These are phyloP conservation scores for Amanita thiersii DNA, from an alignment of 768 basidiomycete species.

Conservation along the genomic window DNA sequence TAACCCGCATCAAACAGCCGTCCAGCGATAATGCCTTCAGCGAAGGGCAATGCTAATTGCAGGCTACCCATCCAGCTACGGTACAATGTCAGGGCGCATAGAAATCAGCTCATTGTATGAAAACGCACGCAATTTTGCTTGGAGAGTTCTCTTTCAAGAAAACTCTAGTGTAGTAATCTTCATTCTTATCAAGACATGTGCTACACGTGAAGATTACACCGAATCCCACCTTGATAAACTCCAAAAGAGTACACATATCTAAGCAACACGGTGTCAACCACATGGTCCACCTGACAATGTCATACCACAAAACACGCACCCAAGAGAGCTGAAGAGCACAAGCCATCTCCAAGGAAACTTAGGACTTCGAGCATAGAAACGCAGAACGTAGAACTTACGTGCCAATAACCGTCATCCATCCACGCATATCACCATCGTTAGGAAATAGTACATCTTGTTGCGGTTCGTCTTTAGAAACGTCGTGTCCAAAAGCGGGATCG, in stretches of 20 bases:
- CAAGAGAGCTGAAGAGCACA: slow-evolving; percentile 38
- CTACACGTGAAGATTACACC: no score
- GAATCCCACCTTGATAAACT: slow-evolving; percentile 24
- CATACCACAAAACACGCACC: slow-evolving; percentile 20
- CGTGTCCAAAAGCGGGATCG: no score
- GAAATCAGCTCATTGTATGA: slow-evolving; percentile 1
- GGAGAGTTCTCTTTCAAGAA: slow-evolving; percentile 29
- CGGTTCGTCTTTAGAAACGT: no score
- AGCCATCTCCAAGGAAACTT: slow-evolving; percentile 27
- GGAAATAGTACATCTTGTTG: no score
- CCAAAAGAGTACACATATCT: slow-evolving; percentile 15
- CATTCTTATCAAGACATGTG: slow-evolving; percentile 38
- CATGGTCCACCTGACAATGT: no score
- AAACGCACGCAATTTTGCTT: slow-evolving; percentile 34
- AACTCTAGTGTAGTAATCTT: slow-evolving; percentile 37
- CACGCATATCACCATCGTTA: slow-evolving; percentile 29
- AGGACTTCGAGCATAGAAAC: background rate
- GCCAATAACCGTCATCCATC: slow-evolving; percentile 35
- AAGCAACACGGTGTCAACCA: no score
- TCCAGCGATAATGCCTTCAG: slow-evolving; percentile 31
- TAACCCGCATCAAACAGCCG: slow-evolving; percentile 39
- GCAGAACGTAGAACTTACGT: slow-evolving; percentile 25
- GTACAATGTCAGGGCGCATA: slow-evolving; percentile 6
- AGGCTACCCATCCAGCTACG: slow-evolving; percentile 43
- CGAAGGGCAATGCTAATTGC: slow-evolving; percentile 37